Conservation (phyloP, 345 rosid species). For the Brassica napus region DNA sequence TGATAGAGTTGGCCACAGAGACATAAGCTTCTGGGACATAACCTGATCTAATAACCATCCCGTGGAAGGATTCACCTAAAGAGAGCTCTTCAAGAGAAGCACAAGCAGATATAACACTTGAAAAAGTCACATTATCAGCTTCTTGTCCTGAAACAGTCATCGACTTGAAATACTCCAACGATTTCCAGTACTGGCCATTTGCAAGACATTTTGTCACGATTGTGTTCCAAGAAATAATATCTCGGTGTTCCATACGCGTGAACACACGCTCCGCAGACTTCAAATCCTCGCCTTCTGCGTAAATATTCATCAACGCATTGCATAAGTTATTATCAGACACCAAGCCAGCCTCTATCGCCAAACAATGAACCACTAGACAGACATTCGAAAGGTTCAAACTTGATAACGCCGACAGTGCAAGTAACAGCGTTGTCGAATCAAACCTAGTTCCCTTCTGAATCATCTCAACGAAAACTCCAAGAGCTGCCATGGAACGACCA, state of each 20-base stretch:
- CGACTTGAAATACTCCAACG: constrained; percentile 47
- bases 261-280: constrained; percentile 48
- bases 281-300: constrained; percentile 58
- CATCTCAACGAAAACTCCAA: constrained; percentile 47
- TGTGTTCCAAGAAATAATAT: constrained; percentile 66
- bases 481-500: constrained; percentile 35
- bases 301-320: constrained; percentile 58
- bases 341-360: constrained; percentile 50
- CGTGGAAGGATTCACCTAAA: constrained; percentile 45
- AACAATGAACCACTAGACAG: constrained; percentile 48
- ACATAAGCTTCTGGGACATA: background rate
- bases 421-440: constrained; percentile 52
- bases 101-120: constrained; percentile 55
- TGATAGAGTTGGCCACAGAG: background rate
- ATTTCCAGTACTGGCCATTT: constrained; percentile 43
- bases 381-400: constrained; percentile 26
- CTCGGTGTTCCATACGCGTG: constrained; percentile 43
- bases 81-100: constrained; percentile 43
- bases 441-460: constrained; percentile 43
- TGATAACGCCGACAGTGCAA: constrained; percentile 39
- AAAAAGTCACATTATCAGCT: constrained; percentile 52
- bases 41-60: background rate
- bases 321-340: constrained; percentile 46
- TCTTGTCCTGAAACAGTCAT: constrained; percentile 38
- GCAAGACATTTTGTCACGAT: constrained; percentile 51